Conservation (phyloP, 495 filamentous ascomycete genomes). For the Penicillium verhagenii region DNA sequence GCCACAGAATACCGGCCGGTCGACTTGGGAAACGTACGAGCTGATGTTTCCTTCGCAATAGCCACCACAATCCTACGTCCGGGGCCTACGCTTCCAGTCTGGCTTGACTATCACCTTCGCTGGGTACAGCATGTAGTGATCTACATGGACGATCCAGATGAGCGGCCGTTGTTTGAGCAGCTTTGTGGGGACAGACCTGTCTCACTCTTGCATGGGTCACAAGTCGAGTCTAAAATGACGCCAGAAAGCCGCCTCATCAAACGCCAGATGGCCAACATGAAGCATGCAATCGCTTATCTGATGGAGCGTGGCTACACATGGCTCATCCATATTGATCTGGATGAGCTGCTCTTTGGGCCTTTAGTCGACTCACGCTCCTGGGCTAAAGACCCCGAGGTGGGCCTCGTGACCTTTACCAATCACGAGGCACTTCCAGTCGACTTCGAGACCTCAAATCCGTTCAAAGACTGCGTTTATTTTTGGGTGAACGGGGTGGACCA, state of each 20-base stretch:
- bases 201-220: background rate
- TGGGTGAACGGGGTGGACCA: slow-evolving; percentile 6
- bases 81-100: background rate
- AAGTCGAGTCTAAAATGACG: slow-evolving; percentile 2
- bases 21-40: background rate
- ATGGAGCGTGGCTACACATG: slow-evolving; percentile 1
- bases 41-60: background rate
- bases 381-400: background rate
- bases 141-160: slow-evolving; percentile 7
- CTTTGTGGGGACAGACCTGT: background rate
- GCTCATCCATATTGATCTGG: slow-evolving; percentile 4
- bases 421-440: slow-evolving; percentile 3
- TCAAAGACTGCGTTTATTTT: slow-evolving; percentile 1
- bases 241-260: slow-evolving; percentile 5
- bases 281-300: slow-evolving; percentile 3
- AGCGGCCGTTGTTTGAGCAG: background rate
- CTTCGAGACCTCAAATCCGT: background rate
- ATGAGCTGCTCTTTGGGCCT: slow-evolving; percentile 3
- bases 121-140: slow-evolving; percentile 4
- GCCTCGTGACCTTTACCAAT: slow-evolving; percentile 3
- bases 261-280: slow-evolving; percentile 5
- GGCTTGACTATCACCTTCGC: slow-evolving; percentile 5
- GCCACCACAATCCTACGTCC: background rate
- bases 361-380: background rate
- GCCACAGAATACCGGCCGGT: background rate